Evolutionary conservation across 1,284 basidiomycete genomes (phyloP), one percentile per base, ranked within the genome.

Genomic region (Ganoderma leucocontextum): DNA sequence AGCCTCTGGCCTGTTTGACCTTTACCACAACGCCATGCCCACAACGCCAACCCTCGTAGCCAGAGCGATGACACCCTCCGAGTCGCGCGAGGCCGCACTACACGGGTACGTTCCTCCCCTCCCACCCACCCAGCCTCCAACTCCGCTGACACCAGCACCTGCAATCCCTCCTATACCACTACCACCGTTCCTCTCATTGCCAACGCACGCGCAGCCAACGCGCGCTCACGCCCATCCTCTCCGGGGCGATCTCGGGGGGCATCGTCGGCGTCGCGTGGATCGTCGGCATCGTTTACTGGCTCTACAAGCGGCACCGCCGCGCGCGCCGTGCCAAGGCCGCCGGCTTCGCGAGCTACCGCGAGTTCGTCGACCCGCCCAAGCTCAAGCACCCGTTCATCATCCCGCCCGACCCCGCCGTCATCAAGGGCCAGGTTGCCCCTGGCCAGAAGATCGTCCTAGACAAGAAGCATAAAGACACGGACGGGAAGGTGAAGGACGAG

Each of bases 371-470:
- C 55, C 75, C 75, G 52, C 76, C 74, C 29, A 77, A 77, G 73
- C 75, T 76, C 65, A 69, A 74, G 61, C 79, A 82, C 60, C 72
- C 81, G 55, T 82, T 87, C 72, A 83, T 90, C 67, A 85, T 91
- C 41, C 89, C 90, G 22, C 90, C 89, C 1, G 90, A 91, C 76
- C 89, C 90, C 25, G 90, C 89, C 44, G 82, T 91, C 58, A 77
- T 90, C 38, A 77, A 85, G 53, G 87, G 86, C 33, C 81, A 84
- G 60, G 76, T 79, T 35, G 73, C 78, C 64, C 85, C 86, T 1
- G 86, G 86, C 25, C 82, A 87, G 72, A 73, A 76, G 62, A 78
- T 80, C 52, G 81, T 82, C 64, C 71, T 77, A 42, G 80, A 81
- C 52, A 71, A 74, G 66, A 72, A 73, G 47, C 47, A 49, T 4